Conservation (phyloP, 2,329 filamentous ascomycete species). For the Neospermospora avenae region DNA sequence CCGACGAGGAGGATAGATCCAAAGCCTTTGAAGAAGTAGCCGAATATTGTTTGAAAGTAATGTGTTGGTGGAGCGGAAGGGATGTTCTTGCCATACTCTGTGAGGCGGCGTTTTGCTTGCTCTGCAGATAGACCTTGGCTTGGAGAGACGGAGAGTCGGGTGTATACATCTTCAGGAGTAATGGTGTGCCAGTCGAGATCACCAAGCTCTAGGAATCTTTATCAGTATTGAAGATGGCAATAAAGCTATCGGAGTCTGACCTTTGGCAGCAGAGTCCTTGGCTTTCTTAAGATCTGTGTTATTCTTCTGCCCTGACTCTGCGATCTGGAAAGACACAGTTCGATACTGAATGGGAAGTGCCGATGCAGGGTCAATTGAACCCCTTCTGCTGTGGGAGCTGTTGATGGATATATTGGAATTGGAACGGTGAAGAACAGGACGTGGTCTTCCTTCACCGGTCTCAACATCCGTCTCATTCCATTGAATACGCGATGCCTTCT, state of each 20-base stretch:
- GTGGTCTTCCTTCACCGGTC: slow-evolving; percentile 16
- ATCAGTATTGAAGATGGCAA: slow-evolving; percentile 17
- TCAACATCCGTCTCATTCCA: slow-evolving; percentile 29
- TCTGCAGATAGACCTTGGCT: slow-evolving; percentile 57
- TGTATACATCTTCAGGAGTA: slow-evolving; percentile 53
- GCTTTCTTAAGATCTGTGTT: slow-evolving; percentile 40
- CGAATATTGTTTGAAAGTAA: slow-evolving; percentile 53
- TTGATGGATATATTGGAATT: slow-evolving; percentile 32
- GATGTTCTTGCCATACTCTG: slow-evolving; percentile 63
- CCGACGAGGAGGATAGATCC: slow-evolving; percentile 67
- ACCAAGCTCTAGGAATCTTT: slow-evolving; percentile 47
- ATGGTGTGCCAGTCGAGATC: slow-evolving; percentile 67
- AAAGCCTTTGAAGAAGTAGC: slow-evolving; percentile 77
- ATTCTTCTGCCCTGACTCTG: slow-evolving; percentile 49
- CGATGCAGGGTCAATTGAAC: slow-evolving; percentile 40
- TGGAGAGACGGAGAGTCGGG: slow-evolving; percentile 54
- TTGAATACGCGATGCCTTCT: slow-evolving; percentile 25
- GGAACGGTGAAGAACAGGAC: slow-evolving; percentile 24
- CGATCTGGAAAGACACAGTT: slow-evolving; percentile 55
- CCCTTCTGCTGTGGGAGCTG: slow-evolving; percentile 30
- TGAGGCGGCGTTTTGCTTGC: slow-evolving; percentile 51
- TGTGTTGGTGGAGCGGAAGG: slow-evolving; percentile 63
- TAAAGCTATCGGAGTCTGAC: slow-evolving; percentile 29
- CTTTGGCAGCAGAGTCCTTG: slow-evolving; percentile 44
- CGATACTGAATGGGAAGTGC: slow-evolving; percentile 53